phyloP scores from a whole-genome alignment of 1,284 basidiomycete genomes.

The Acaromyces ingoldii region DNA sequence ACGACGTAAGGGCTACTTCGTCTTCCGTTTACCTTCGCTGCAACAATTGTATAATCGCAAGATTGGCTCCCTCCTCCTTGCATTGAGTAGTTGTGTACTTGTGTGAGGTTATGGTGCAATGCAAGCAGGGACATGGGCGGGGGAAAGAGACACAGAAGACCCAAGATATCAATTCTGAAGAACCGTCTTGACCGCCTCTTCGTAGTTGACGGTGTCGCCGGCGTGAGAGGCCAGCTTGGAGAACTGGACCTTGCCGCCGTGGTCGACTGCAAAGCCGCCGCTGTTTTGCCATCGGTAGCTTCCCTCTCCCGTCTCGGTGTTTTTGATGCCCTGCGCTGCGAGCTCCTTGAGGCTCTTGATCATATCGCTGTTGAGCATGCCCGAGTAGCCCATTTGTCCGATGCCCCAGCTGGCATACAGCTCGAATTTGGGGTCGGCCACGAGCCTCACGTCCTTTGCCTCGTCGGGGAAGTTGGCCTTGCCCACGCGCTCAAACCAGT shows the following conservation, averaged over 20 bases:
- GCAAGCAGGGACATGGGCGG: too few species aligned
- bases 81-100: too few species aligned
- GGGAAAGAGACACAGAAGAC: too few species aligned
- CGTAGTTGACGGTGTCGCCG: slow-evolving; percentile 14
- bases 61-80: too few species aligned
- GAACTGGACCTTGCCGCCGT: slow-evolving; percentile 14
- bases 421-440: slow-evolving; percentile 12
- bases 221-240: slow-evolving; percentile 16
- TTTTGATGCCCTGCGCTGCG: slow-evolving; percentile 14
- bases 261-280: slow-evolving; percentile 17
- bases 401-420: slow-evolving; percentile 15
- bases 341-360: slow-evolving; percentile 6
- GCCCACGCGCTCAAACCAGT: slow-evolving; percentile 14
- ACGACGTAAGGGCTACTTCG: too few species aligned
- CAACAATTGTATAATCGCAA: too few species aligned
- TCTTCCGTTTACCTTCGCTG: too few species aligned
- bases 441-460: slow-evolving; percentile 3
- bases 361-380: slow-evolving; percentile 9
- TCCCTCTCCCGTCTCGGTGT: slow-evolving; percentile 12
- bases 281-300: slow-evolving; percentile 17
- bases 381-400: slow-evolving; percentile 3
- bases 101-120: too few species aligned
- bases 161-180: too few species aligned
- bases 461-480: background rate
- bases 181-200: slow-evolving; percentile 8